Conservation (phyloP, 192 early-diverging fungal species). For the Geosiphon pyriformis region DNA sequence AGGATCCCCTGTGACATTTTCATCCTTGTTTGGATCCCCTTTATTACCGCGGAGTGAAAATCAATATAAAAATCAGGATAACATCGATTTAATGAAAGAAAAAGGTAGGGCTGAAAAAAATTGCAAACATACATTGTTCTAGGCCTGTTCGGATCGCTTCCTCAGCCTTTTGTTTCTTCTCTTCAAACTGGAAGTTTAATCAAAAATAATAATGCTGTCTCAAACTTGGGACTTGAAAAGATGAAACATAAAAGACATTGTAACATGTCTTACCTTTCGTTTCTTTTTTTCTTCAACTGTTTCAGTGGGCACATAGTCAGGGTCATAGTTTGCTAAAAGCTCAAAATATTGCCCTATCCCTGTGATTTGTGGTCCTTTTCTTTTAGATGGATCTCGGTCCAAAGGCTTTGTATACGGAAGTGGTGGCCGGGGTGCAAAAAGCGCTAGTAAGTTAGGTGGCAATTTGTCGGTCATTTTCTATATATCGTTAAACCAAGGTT, state of each 20-base stretch:
- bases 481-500: too few relatives aligned
- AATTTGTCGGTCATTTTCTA: slow-evolving; percentile 34
- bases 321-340: slow-evolving; percentile 52
- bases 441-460: slow-evolving; percentile 66
- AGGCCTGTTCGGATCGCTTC: slow-evolving; percentile 50
- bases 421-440: slow-evolving; percentile 80
- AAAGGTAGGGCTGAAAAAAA: too few relatives aligned
- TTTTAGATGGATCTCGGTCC: slow-evolving; percentile 57
- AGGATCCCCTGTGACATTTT: slow-evolving; percentile 73
- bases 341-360: slow-evolving; percentile 59
- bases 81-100: too few relatives aligned
- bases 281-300: slow-evolving; percentile 63
- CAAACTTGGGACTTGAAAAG: slow-evolving; percentile 32
- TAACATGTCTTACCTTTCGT: slow-evolving; percentile 48
- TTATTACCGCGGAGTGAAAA: too few relatives aligned
- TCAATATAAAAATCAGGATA: too few relatives aligned
- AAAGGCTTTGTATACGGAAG: slow-evolving; percentile 59
- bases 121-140: slow-evolving; percentile 40
- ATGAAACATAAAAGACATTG: not conserved
- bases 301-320: slow-evolving; percentile 66
- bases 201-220: not conserved
- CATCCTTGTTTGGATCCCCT: slow-evolving; percentile 73
- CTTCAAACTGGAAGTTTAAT: slow-evolving; percentile 38
- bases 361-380: slow-evolving; percentile 44
- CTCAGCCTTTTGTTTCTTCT: slow-evolving; percentile 52